These are phyloP conservation scores for Fraxinus paxiana DNA, from an alignment of 305 asterid species.

Conservation along the genomic window DNA sequence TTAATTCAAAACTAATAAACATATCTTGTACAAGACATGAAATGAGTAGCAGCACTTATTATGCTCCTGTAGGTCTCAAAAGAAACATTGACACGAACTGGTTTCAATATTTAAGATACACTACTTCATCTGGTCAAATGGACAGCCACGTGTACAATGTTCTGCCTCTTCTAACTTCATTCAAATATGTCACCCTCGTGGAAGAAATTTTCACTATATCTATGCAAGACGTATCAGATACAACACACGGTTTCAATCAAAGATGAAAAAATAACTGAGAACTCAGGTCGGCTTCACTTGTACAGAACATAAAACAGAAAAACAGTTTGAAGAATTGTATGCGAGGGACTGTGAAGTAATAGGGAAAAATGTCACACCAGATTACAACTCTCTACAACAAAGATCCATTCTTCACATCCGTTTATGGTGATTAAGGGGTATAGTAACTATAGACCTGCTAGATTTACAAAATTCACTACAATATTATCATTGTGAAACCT, in stretches of 20 bases:
- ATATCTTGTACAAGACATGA: neutral
- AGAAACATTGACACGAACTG: neutral
- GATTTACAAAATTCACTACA: neutral
- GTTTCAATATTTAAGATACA: neutral
- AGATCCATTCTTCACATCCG: neutral
- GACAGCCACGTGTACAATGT: neutral
- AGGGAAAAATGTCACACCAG: neutral
- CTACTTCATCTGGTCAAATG: neutral
- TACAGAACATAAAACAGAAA: neutral
- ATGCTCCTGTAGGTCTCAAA: neutral
- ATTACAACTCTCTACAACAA: neutral
- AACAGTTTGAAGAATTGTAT: neutral
- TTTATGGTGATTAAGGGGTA: neutral
- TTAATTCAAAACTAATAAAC: neutral
- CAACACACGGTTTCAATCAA: neutral
- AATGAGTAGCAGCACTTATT: neutral
- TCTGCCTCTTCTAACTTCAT: neutral
- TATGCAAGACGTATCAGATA: neutral
- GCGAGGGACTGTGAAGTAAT: neutral
- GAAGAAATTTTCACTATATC: neutral
- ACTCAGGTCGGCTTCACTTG: neutral
- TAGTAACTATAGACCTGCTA: neutral
- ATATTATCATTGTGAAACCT: constrained; percentile 23
- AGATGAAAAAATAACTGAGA: neutral
- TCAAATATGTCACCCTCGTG: neutral